These are phyloP conservation scores for Pythium scleroteichum DNA, from an alignment of 352 stramenopile species.

Conservation along the genomic window DNA sequence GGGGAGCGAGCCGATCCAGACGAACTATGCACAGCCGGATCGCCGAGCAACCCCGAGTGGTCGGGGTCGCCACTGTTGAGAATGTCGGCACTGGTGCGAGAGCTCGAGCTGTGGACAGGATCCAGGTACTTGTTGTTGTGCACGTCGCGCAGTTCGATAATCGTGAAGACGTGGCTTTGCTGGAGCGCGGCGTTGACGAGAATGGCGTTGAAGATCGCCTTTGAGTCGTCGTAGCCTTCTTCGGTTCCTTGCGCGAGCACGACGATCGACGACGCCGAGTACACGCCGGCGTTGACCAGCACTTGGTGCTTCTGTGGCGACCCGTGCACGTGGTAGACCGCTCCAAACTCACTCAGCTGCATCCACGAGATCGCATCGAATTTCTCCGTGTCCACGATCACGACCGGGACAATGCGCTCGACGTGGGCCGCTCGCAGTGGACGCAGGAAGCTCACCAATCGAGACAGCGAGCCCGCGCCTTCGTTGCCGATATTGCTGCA, in stretches of 20 bases:
- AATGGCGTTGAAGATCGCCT: conserved; percentile 87
- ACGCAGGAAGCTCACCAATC: conserved; percentile 75
- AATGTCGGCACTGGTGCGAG: conserved; percentile 15
- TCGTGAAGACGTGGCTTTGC: conserved; percentile 74
- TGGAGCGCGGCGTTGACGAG: conserved; percentile 74
- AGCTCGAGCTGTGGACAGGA: conserved; percentile 64
- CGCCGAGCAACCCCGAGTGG: conserved; percentile 8
- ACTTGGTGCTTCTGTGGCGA: conserved; percentile 75
- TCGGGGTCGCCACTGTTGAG: conserved; percentile 6
- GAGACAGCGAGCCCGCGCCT: conserved; percentile 56
- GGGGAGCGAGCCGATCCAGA: conserved; percentile 11
- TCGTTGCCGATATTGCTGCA: conserved; percentile 78
- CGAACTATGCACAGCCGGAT: conserved; percentile 3
- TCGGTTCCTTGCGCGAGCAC: conserved; percentile 78
- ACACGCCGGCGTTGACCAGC: conserved; percentile 73
- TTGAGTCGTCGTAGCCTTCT: conserved; percentile 76
- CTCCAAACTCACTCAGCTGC: conserved; percentile 58
- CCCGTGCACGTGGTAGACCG: conserved; percentile 81
- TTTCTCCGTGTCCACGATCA: conserved; percentile 70
- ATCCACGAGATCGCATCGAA: conserved; percentile 76
- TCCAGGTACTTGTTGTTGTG: conserved; percentile 86
- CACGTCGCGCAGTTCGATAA: conserved; percentile 83
- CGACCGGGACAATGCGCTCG: conserved; percentile 58
- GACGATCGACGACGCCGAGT: conserved; percentile 77
- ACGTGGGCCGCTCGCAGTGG: conserved; percentile 74